Evolutionary conservation across 2,329 filamentous ascomycete genomes (phyloP), one percentile per base, ranked within the genome.

Genomic region (Xylariomycetidae sp.): DNA sequence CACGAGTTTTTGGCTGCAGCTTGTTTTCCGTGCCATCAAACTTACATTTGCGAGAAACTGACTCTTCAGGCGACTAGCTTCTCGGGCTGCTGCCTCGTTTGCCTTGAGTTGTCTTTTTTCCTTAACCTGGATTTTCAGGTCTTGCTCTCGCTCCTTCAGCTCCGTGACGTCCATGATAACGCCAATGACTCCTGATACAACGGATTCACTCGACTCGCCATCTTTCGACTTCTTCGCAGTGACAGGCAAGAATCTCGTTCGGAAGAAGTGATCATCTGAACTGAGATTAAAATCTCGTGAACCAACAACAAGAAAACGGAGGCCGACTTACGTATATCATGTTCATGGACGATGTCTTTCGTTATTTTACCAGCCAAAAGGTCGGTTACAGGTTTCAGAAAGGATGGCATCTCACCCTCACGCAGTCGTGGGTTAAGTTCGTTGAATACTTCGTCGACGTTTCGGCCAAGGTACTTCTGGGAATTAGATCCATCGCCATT

Each of bases 131-230:
- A 72, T 67, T 38, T 74, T 69, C 11, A 88, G 56, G 25, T 81
- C 77, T 26, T 72, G 64, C 45, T 82, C 82, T 34, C 78, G 71
- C 36, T 74, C 66, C 43, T 81, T 81, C 17, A 87, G 58, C 47
- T 87, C 82, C 0, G 85, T 88, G 5, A 88, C 77, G 49, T 89
- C 84, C 73, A 88, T 84, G 28, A 82, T 81, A n/a, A 88, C 76
- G 3, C 82, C 84, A 36, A 88, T 85, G 2, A 85, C 82, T 2
- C 84, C 84, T 42, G 85, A 79, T 14, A 88, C 69, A 31, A 65
- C 72, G 3, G 63, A 58, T 11, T 74, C 66, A 11, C 57, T 60
- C 3, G 61, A 61, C 44, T 67, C 67, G 11, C 69, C 64, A 11
- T 75, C 74, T 18, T 66, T 63, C 2, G 71, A 64, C 27, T 72